Base-by-base conservation (phyloP, 495 filamentous ascomycete species). In the Penicillium argentinense region DNA sequence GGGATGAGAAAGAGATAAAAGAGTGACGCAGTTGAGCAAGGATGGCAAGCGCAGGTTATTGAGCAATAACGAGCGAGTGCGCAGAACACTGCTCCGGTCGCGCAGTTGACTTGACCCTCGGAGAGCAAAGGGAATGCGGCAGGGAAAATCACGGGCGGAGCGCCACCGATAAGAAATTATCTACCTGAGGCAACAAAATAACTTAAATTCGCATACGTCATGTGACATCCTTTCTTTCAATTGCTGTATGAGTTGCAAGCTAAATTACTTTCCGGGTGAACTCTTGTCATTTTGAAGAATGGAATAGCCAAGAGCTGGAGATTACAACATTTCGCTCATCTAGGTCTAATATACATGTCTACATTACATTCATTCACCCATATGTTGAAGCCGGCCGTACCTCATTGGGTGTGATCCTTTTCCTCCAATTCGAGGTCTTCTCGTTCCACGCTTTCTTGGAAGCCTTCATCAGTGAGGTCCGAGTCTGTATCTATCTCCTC, bases 121-220 rank as follows among this genome's bases (percentile, higher is more conserved):
- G 38, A 45, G 47, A 45, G 23, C 23, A 56, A 55, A 64, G 57
- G 38, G 51, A 56, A 56, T 53, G 57, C 66, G 71, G n/a, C n/a
- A n/a, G n/a, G n/a, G 69, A 73, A 73, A 72, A 73, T 71, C 60
- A 63, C 54, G 49, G 14, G 16, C 7, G 16, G 39, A 27, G 60
- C 48, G 71, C 69, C 68, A 70, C 66, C 42, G 69, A 72, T 74
- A 71, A 71, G 65, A 68, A 63, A 68, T 68, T 68, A 68, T 41
- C n/a, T 2, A 60, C 39, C 24, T 13, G 28, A 23, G 39, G 16
- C 26, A 47, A n/a, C n/a, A n/a, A n/a, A n/a, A n/a, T n/a, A n/a
- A n/a, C n/a, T n/a, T n/a, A n/a, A n/a, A n/a, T n/a, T n/a, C n/a
- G n/a, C n/a, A n/a, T n/a, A n/a, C n/a, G n/a, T n/a, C n/a, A n/a